These are phyloP conservation scores for Allomyces javanicus DNA, from an alignment of 192 early-diverging fungal species.

Conservation along the genomic window DNA sequence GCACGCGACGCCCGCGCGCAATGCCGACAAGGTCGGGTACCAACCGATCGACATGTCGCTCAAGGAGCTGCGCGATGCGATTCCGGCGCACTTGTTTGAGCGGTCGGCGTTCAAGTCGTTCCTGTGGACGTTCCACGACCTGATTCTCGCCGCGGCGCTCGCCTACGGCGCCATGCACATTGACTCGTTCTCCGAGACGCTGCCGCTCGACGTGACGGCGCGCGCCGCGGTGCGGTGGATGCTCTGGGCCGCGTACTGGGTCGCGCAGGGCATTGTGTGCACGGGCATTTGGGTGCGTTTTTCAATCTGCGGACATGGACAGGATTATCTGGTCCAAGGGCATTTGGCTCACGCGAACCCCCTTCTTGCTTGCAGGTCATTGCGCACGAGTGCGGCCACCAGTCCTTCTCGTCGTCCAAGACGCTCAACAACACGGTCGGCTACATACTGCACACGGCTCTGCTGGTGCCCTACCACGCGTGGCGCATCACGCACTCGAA, in stretches of 20 bases:
- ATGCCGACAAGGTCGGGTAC: slow-evolving; percentile 1
- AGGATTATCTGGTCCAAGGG: slow-evolving; percentile 1
- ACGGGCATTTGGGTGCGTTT: slow-evolving; percentile 67
- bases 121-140: slow-evolving; percentile 57
- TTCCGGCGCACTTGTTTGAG: slow-evolving; percentile 87
- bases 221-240: slow-evolving; percentile 18
- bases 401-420: slow-evolving; percentile 65
- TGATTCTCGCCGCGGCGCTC: slow-evolving; percentile 40
- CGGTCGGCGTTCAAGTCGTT: slow-evolving; percentile 61
- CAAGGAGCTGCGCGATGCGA: slow-evolving; percentile 73
- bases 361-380: slow-evolving; percentile 17
- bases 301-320: slow-evolving; percentile 13
- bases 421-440: slow-evolving; percentile 77
- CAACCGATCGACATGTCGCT: slow-evolving; percentile 55
- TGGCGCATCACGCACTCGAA: slow-evolving; percentile 80
- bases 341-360: background rate
- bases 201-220: slow-evolving; percentile 11
- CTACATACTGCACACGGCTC: slow-evolving; percentile 66
- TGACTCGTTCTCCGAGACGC: slow-evolving; percentile 14
- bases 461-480: slow-evolving; percentile 83
- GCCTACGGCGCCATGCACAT: slow-evolving; percentile 50
- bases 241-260: slow-evolving; percentile 67
- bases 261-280: slow-evolving; percentile 58
- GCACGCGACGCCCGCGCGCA: background rate
- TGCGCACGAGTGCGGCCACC: slow-evolving; percentile 86